phyloP scores from a whole-genome alignment of 495 filamentous ascomycete species.

The Podospora conica region DNA sequence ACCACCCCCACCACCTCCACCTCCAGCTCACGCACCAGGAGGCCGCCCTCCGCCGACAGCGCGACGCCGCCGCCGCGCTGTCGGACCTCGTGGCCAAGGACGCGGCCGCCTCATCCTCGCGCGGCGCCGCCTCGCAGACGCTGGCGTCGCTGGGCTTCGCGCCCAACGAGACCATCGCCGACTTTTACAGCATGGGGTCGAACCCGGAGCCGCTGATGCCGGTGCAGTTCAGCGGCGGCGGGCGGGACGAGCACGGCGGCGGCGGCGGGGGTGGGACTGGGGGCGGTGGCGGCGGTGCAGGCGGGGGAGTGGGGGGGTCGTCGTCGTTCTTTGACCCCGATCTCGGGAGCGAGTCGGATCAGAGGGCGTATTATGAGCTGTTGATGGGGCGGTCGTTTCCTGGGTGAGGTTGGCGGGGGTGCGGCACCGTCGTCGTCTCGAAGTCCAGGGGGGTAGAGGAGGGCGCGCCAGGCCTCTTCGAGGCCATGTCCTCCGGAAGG shows the following conservation, averaged over 20 bases:
- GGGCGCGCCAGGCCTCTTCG: too few relatives aligned
- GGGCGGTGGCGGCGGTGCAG: not conserved
- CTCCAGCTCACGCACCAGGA: not conserved
- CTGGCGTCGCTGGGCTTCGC: constrained; percentile 33
- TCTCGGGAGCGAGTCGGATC: constrained; percentile 29
- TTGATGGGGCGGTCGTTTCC: constrained; percentile 31
- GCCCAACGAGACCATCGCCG: constrained; percentile 32
- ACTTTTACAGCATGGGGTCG: constrained; percentile 33
- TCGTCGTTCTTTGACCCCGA: constrained; percentile 20
- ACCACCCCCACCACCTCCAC: not conserved
- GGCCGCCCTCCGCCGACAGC: constrained; percentile 2
- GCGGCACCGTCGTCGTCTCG: not conserved
- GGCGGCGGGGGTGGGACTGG: too few relatives aligned
- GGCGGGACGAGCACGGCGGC: too few relatives aligned
- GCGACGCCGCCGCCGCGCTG: constrained; percentile 16
- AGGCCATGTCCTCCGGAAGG: too few relatives aligned
- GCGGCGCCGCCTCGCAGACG: constrained; percentile 23
- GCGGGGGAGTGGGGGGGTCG: not conserved
- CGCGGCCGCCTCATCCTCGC: constrained; percentile 25
- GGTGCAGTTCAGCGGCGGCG: not conserved
- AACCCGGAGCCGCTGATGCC: constrained; percentile 29
- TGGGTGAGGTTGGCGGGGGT: not conserved
- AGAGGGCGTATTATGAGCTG: constrained; percentile 33
- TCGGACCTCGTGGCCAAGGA: constrained; percentile 35
- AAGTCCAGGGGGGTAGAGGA: not conserved